These are phyloP conservation scores for Fusarium tricinctum DNA, from an alignment of 2,329 filamentous ascomycete genomes.

Conservation along the genomic window DNA sequence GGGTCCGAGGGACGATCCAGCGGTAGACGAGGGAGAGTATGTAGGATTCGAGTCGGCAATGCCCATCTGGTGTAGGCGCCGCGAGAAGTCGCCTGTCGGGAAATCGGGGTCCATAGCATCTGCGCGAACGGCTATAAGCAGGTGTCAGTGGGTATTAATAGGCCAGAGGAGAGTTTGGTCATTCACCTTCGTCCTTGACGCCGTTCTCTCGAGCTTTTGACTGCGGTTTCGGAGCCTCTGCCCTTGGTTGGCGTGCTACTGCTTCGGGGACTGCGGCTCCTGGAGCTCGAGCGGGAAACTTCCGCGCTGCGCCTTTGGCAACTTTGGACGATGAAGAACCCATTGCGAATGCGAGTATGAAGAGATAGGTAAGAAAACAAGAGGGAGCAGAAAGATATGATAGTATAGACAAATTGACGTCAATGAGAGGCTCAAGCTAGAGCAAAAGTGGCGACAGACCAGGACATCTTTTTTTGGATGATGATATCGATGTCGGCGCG, in stretches of 20 bases:
- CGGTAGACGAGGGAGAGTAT: slow-evolving; percentile 66
- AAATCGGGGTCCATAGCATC: slow-evolving; percentile 60
- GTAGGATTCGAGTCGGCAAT: slow-evolving; percentile 68
- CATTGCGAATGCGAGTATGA: slow-evolving; percentile 49
- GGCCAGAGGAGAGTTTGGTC: background rate
- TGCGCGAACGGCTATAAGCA: slow-evolving; percentile 55
- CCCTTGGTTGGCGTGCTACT: slow-evolving; percentile 35
- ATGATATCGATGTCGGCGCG: slow-evolving; percentile 42
- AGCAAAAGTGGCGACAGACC: slow-evolving; percentile 17
- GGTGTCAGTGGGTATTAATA: slow-evolving; percentile 22
- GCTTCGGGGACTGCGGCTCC: slow-evolving; percentile 43
- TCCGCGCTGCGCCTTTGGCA: slow-evolving; percentile 57
- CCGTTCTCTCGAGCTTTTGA: slow-evolving; percentile 30
- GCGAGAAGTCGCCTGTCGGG: slow-evolving; percentile 61
- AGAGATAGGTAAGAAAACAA: background rate
- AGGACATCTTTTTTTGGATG: slow-evolving; percentile 32
- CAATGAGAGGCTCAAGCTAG: background rate
- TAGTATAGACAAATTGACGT: slow-evolving; percentile 8
- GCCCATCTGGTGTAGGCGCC: slow-evolving; percentile 68
- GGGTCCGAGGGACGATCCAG: slow-evolving; percentile 42
- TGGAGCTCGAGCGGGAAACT: slow-evolving; percentile 59
- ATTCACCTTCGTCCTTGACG: slow-evolving; percentile 43
- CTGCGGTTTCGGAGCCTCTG: slow-evolving; percentile 27
- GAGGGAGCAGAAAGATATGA: background rate
- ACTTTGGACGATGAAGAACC: slow-evolving; percentile 64